A percentile compares a stretch with the other conserved stretches of the same genome.
phyloP scores from a whole-genome alignment of 495 filamentous ascomycete species.

The Trichocladium uniseriatum region DNA sequence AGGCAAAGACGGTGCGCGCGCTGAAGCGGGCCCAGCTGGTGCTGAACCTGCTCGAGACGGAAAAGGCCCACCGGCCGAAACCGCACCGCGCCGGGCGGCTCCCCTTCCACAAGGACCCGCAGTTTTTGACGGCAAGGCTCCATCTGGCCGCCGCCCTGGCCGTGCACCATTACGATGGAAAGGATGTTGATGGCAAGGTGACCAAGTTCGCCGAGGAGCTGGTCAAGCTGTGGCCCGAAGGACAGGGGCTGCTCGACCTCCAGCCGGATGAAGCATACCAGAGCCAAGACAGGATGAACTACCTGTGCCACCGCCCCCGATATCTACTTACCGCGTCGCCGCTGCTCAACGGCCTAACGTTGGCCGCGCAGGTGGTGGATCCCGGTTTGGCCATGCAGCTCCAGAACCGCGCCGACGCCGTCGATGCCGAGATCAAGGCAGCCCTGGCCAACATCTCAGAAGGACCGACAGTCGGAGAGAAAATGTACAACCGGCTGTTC shows the following conservation, averaged over 20 bases:
- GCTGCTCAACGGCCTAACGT: conserved; percentile 32
- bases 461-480: background rate
- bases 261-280: conserved; percentile 23
- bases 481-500: conserved; percentile 21
- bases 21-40: conserved; percentile 41
- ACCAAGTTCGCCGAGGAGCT: conserved; percentile 28
- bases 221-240: conserved; percentile 29
- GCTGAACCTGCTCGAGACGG: conserved; percentile 42
- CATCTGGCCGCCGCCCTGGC: conserved; percentile 32
- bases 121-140: conserved; percentile 28
- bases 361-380: conserved; percentile 30
- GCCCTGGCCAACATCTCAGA: conserved; percentile 9
- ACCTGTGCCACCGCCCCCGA: conserved; percentile 18
- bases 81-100: background rate
- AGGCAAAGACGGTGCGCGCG: conserved; percentile 26
- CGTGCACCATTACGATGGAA: conserved; percentile 15
- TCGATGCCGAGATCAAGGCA: conserved; percentile 21
- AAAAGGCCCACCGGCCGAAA: conserved; percentile 29
- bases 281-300: conserved; percentile 12
- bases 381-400: conserved; percentile 27
- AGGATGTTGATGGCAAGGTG: conserved; percentile 22
- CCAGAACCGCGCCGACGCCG: conserved; percentile 16
- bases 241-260: conserved; percentile 22
- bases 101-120: conserved; percentile 31
- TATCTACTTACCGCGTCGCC: conserved; percentile 24